phyloP scores from a whole-genome alignment of 2,329 filamentous ascomycete genomes.

The Sporothrix humicola region DNA sequence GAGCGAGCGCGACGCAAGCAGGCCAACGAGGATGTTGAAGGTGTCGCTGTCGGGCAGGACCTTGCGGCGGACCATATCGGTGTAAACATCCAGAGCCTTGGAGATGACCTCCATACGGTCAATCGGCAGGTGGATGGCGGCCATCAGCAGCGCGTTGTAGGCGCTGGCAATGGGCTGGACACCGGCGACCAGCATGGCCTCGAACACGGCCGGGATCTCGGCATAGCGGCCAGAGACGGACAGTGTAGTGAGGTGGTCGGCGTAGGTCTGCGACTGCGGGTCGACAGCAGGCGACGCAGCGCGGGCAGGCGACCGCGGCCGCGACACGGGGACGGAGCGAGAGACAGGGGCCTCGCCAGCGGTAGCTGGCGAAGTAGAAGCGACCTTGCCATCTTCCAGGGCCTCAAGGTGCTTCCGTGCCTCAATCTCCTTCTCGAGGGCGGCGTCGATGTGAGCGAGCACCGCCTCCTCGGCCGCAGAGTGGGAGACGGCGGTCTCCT shows the following conservation, averaged over 20 bases:
- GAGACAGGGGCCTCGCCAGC: slow-evolving; percentile 50
- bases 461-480: slow-evolving; percentile 56
- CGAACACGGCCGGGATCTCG: slow-evolving; percentile 89
- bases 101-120: slow-evolving; percentile 84
- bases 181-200: slow-evolving; percentile 83
- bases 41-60: slow-evolving; percentile 83
- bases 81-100: slow-evolving; percentile 92
- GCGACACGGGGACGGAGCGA: slow-evolving; percentile 52
- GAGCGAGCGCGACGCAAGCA: slow-evolving; percentile 80
- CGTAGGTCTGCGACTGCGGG: slow-evolving; percentile 71
- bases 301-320: slow-evolving; percentile 54
- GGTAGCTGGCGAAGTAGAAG: slow-evolving; percentile 47
- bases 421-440: slow-evolving; percentile 78
- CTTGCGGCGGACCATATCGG: slow-evolving; percentile 89
- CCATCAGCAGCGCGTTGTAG: slow-evolving; percentile 89
- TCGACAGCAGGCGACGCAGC: slow-evolving; percentile 67
- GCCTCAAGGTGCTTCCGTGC: slow-evolving; percentile 55
- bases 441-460: slow-evolving; percentile 83
- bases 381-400: slow-evolving; percentile 52
- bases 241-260: slow-evolving; percentile 77
- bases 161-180: slow-evolving; percentile 79
- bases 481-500: slow-evolving; percentile 12
- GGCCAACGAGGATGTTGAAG: slow-evolving; percentile 83
- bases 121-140: slow-evolving; percentile 80
- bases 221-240: slow-evolving; percentile 74